Percentiles rank a stretch among this genome's conserved stretches.
Conservation (phyloP, 345 rosid genomes). For the Hypericum perforatum region DNA sequence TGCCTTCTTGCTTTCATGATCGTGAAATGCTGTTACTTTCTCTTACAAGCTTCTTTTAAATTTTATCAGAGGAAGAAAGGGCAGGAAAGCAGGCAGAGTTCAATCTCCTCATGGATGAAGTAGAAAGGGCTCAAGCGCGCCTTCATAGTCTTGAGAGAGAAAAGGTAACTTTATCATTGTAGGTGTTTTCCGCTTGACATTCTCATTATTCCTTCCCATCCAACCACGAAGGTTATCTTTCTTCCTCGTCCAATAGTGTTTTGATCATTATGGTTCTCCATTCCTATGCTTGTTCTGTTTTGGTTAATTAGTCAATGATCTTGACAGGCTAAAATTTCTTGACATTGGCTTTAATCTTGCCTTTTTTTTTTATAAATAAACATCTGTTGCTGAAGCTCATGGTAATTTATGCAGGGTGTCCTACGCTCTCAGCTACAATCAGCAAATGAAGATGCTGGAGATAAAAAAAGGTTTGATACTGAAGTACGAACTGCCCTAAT, state of each 20-base stretch:
- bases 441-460: conserved; percentile 74
- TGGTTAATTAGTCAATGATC: too few species aligned
- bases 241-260: too few species aligned
- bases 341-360: not conserved
- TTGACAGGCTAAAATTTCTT: too few species aligned
- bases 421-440: conserved; percentile 77
- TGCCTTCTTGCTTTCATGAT: not conserved
- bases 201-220: not conserved
- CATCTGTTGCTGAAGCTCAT: conserved; percentile 4
- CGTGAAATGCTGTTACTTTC: not conserved
- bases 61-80: conserved; percentile 67
- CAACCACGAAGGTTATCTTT: not conserved
- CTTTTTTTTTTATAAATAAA: not conserved
- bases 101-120: conserved; percentile 95
- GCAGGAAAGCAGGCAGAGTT: conserved; percentile 95
- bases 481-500: too few species aligned
- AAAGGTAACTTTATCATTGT: conserved; percentile 34
- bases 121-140: conserved; percentile 94
- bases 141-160: conserved; percentile 94
- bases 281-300: too few species aligned
- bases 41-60: conserved; percentile 5
- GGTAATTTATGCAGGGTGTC: conserved; percentile 46
- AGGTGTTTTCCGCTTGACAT: not conserved
- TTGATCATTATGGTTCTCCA: too few species aligned
- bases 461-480: conserved; percentile 49